A percentile compares a stretch with the other conserved stretches of the same genome.
Conservation (phyloP, 352 stramenopile species). For the Phytophthora cajani region DNA sequence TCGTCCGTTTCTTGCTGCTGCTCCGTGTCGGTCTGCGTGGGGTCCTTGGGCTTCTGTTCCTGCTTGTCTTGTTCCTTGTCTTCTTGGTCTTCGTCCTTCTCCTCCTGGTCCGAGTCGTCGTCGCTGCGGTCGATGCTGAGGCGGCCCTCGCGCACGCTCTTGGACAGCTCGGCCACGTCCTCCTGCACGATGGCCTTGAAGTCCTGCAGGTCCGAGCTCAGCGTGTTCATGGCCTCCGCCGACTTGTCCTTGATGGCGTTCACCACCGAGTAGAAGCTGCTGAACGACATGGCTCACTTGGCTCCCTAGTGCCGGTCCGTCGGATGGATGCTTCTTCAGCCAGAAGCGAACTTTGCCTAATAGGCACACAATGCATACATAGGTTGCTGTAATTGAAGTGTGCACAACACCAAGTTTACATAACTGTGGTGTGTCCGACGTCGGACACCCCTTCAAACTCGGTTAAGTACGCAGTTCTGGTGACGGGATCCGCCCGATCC, state of each 20-base stretch:
- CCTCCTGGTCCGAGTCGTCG: constrained; percentile 30
- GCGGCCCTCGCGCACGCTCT: constrained; percentile 54
- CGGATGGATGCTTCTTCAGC: neutral
- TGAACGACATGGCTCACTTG: constrained; percentile 48
- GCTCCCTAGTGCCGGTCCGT: neutral
- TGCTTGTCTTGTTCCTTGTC: constrained; percentile 14
- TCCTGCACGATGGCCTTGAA: constrained; percentile 76
- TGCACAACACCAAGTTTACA: neutral
- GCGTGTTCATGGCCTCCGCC: constrained; percentile 72
- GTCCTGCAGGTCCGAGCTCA: constrained; percentile 76
- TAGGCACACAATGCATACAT: neutral
- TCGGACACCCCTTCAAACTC: constrained; percentile 13
- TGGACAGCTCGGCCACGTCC: constrained; percentile 67
- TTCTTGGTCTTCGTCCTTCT: constrained; percentile 8
- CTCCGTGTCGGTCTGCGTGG: neutral
- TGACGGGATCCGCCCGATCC: neutral
- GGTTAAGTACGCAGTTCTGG: neutral
- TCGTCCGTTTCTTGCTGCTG: constrained; percentile 9
- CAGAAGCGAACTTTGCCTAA: neutral
- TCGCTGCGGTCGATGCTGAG: constrained; percentile 47
- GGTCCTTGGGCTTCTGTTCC: constrained; percentile 7
- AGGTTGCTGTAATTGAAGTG: neutral
- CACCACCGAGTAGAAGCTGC: constrained; percentile 57
- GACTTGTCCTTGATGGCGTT: constrained; percentile 65
- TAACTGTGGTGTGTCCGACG: constrained; percentile 15